Conservation (phyloP, 495 filamentous ascomycete genomes). For the Pyronema omphalodes region DNA sequence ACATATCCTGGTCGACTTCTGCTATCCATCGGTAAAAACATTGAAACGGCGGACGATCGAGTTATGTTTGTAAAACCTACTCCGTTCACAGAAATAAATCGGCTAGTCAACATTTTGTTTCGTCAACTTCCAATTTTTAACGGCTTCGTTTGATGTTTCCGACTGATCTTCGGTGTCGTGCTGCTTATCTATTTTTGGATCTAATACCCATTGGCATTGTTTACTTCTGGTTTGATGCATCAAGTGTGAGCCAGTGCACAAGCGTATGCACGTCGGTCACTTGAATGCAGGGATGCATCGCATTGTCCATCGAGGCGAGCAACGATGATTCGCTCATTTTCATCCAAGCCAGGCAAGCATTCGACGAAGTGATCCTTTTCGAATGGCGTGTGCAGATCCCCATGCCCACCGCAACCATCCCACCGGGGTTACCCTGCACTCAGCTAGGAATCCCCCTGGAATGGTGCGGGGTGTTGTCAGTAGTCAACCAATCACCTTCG, state of each 20-base stretch:
- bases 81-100: background rate
- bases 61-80: background rate
- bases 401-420: background rate
- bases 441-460: background rate
- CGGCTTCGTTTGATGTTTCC: background rate
- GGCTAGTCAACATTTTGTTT: background rate
- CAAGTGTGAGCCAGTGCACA: background rate
- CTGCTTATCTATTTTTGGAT: background rate
- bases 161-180: background rate
- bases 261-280: background rate
- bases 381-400: background rate
- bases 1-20: background rate
- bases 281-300: background rate
- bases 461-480: background rate
- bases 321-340: background rate
- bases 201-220: background rate
- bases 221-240: background rate
- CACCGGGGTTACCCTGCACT: no score
- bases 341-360: background rate
- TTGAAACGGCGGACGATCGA: no score
- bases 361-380: background rate
- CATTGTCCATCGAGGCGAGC: background rate
- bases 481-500: background rate
- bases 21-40: background rate
- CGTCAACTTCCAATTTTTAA: background rate